Evolutionary conservation across 441 rosid genomes (phyloP), one percentile per base, ranked within the genome.

Genomic region (Gossypium schwendimanii): DNA sequence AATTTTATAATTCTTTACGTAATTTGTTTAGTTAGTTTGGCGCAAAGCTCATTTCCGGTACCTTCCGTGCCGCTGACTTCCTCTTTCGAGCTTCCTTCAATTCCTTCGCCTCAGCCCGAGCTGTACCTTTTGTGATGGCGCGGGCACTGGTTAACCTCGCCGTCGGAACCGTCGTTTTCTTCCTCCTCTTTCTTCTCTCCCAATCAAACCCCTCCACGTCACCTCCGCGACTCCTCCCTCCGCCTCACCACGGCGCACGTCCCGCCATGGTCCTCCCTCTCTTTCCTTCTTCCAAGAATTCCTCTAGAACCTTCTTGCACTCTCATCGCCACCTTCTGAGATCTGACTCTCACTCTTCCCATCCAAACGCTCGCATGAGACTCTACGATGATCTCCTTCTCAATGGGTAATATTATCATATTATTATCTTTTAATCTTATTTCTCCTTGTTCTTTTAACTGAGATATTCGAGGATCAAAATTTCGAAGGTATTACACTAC

Each of bases 311-410:
- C 44, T 33, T 59, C 12, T 63, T 84, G 15, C 70, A 71, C 57
- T 75, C 80, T 14, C 89, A 76, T 36, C 90, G 91, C n/a, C 87
- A 73, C 69, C 97, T 88, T 54, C 86, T 77, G 78, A 79, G 86
- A 74, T 71, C 89, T 54, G 80, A 75, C 9, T 75, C 79, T 59
- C 71, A 23, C 53, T 44, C 71, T 68, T 50, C 84, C 18, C 87
- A 63, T 6, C 85, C 85, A 59, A 80, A 82, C 57, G 90, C 96
- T 76, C 95, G 89, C 59, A 89, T 94, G 96, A 76, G 87, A 72
- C 98, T 94, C 77, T 80, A 90, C 88, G 98, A 94, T 71, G 98
- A 94, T 88, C 98, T 94, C 72, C 91, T 91, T 21, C 86, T 79
- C 71, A 83, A 86, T 79, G 97, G 97, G 98, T 91, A 84, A 2